These are phyloP conservation scores for Cutaneotrichosporon spelunceum DNA, from an alignment of 1,284 basidiomycete genomes.

Conservation along the genomic window DNA sequence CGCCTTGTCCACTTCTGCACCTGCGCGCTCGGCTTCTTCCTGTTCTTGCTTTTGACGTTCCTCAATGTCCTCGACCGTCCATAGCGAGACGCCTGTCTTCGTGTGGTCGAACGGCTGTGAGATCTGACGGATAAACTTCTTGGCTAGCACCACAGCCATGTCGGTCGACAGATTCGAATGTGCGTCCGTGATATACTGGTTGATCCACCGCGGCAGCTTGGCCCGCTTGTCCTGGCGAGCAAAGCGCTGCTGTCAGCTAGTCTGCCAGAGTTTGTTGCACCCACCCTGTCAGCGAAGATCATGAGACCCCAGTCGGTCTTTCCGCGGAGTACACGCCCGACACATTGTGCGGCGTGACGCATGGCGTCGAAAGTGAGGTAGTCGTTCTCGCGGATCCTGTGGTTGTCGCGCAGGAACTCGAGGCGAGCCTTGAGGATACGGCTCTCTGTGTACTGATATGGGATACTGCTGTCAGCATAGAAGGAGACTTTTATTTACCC, in stretches of 20 bases:
- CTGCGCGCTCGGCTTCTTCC: slow-evolving; percentile 38
- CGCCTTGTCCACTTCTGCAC: slow-evolving; percentile 27
- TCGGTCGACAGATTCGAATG: slow-evolving; percentile 97
- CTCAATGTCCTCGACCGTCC: slow-evolving; percentile 62
- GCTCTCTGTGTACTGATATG: slow-evolving; percentile 98
- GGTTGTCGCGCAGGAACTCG: slow-evolving; percentile 97
- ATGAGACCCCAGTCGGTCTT: slow-evolving; percentile 99
- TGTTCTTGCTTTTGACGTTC: slow-evolving; percentile 41
- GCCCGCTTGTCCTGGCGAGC: slow-evolving; percentile 93
- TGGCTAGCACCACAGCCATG: slow-evolving; percentile 93
- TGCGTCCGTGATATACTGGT: slow-evolving; percentile 97
- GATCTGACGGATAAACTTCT: slow-evolving; percentile 95
- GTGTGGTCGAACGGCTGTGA: slow-evolving; percentile 95
- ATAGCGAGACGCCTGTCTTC: slow-evolving; percentile 88
- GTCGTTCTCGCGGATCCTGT: slow-evolving; percentile 96
- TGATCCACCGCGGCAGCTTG: slow-evolving; percentile 98
- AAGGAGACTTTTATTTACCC: slow-evolving; percentile 60
- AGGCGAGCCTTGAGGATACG: slow-evolving; percentile 95
- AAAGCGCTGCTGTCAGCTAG: slow-evolving; percentile 67
- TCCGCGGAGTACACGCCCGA: slow-evolving; percentile 92
- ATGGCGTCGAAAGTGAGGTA: slow-evolving; percentile 99
- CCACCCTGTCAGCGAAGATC: slow-evolving; percentile 97
- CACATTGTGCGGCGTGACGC: slow-evolving; percentile 98
- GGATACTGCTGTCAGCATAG: slow-evolving; percentile 61
- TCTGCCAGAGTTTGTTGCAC: slow-evolving; percentile 25